Percentiles rank a stretch among this genome's conserved stretches.
These are phyloP conservation scores for Eucalyptus curtisii DNA, from an alignment of 345 rosid species.

Conservation along the genomic window DNA sequence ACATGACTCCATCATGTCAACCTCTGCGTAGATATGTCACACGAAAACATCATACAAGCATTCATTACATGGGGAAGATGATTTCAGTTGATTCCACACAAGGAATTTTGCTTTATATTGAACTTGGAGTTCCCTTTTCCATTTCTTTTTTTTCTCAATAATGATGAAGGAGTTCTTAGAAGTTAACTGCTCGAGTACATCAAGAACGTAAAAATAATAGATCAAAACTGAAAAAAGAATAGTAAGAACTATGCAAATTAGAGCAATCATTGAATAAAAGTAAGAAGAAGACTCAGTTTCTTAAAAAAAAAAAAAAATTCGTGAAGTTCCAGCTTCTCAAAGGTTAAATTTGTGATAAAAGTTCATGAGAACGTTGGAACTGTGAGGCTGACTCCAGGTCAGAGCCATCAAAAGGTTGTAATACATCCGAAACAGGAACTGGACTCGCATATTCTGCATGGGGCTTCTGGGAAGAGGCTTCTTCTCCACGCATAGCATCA, in stretches of 20 bases:
- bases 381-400: neutral
- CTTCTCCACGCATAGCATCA: conserved; percentile 12
- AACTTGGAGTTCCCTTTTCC: neutral
- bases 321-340: no score
- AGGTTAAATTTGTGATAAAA: neutral
- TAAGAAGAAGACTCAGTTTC: neutral
- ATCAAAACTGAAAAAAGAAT: neutral
- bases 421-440: conserved; percentile 6
- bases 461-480: conserved; percentile 1
- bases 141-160: neutral
- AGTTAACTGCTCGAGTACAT: neutral
- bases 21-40: neutral
- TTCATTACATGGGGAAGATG: neutral
- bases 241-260: neutral
- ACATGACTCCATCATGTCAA: neutral
- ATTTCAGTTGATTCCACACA: no score
- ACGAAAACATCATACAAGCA: neutral
- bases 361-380: neutral
- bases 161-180: neutral
- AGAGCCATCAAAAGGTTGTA: conserved; percentile 2
- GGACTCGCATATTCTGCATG: conserved; percentile 2
- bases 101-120: neutral
- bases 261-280: neutral
- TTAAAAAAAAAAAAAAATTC: neutral
- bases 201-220: neutral